phyloP scores from a whole-genome alignment of 352 stramenopile genomes.

The Pythium grandisporangium region DNA sequence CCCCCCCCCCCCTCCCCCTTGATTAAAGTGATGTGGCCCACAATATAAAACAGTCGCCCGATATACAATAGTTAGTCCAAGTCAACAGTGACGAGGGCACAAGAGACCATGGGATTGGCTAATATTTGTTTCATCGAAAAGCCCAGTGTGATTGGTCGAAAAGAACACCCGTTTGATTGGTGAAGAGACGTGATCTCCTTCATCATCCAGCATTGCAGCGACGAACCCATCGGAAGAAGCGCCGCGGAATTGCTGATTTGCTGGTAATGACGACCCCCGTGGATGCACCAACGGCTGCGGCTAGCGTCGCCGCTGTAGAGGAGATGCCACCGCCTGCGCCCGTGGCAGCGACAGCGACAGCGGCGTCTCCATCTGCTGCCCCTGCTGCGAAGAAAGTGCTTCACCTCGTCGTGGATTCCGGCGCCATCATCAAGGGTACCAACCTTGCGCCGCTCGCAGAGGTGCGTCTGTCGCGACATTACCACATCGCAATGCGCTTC shows the following conservation, averaged over 20 bases:
- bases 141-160: constrained; percentile 9
- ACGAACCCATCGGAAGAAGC: no score
- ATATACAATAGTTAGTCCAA: no score
- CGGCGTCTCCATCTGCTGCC: background rate
- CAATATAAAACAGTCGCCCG: no score
- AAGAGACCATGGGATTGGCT: no score
- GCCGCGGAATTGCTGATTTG: background rate
- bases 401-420: constrained; percentile 79
- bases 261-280: background rate
- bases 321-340: constrained; percentile 1
- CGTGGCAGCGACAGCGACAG: background rate
- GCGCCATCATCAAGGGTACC: constrained; percentile 83
- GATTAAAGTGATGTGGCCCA: no score
- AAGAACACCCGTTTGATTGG: constrained; percentile 12
- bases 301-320: constrained; percentile 9
- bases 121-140: constrained; percentile 3
- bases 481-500: constrained; percentile 1
- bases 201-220: constrained; percentile 5
- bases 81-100: no score
- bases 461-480: no score
- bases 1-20: no score
- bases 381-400: constrained; percentile 52
- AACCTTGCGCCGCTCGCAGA: constrained; percentile 67
- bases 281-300: background rate
- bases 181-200: constrained; percentile 12